These are phyloP conservation scores for Xylogone sp. DNA, from an alignment of 2,329 filamentous ascomycete genomes.

Conservation along the genomic window DNA sequence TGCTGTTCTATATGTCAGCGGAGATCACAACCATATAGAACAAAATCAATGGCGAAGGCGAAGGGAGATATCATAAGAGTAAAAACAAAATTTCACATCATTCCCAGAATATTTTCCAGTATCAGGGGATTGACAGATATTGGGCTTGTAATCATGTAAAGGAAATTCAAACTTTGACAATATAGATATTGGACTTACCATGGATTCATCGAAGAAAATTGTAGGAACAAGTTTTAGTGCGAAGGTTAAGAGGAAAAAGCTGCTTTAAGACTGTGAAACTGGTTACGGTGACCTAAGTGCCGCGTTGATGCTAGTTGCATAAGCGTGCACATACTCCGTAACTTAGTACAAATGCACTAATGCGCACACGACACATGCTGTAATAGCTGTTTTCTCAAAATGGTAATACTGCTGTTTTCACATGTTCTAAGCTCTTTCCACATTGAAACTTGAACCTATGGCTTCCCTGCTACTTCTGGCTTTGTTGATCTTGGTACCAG, in stretches of 20 bases:
- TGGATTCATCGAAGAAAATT: neutral
- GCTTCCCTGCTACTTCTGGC: conserved; percentile 18
- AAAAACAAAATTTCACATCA: conserved; percentile 49
- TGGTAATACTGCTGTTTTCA: no score
- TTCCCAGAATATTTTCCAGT: conserved; percentile 33
- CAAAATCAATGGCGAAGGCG: conserved; percentile 1
- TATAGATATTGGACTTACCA: neutral
- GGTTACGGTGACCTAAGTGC: no score
- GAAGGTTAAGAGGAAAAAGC: no score
- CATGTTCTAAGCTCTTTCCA: no score
- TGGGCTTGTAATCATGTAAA: conserved; percentile 60
- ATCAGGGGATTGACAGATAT: conserved; percentile 84
- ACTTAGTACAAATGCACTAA: no score
- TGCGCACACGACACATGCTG: no score
- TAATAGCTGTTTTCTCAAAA: no score
- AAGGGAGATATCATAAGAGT: conserved; percentile 41
- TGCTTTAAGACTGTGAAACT: no score
- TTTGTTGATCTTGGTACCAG: conserved; percentile 16
- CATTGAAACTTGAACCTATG: conserved; percentile 6
- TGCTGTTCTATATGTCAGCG: conserved; percentile 1
- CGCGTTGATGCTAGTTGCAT: no score
- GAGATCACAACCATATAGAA: neutral
- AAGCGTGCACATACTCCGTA: no score
- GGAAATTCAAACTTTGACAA: neutral
- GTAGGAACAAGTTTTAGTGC: no score